Evolutionary conservation across 495 filamentous ascomycete genomes (phyloP).

Genomic region (Astrothelium macrocarpum): DNA sequence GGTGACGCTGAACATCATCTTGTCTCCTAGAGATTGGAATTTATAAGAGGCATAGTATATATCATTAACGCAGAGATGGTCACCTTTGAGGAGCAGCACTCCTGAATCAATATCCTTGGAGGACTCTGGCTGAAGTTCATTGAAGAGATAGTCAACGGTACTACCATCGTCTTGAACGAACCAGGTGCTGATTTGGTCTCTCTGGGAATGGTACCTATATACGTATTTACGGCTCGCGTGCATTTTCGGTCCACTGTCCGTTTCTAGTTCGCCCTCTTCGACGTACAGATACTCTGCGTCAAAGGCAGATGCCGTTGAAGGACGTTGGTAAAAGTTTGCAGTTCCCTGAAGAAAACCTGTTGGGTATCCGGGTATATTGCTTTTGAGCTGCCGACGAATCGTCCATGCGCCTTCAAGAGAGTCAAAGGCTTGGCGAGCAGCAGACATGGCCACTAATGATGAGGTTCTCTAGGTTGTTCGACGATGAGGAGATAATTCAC

Average conservation of each 20-base stretch:
- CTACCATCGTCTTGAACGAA: conserved; percentile 46
- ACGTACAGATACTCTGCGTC: conserved; percentile 55
- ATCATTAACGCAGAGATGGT: conserved; percentile 58
- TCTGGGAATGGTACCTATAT: conserved; percentile 48
- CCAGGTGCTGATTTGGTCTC: conserved; percentile 55
- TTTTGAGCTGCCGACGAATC: conserved; percentile 42
- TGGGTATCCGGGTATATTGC: conserved; percentile 42
- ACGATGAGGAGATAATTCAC: not conserved
- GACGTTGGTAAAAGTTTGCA: conserved; percentile 52
- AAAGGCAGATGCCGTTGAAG: conserved; percentile 19
- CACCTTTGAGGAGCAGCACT: conserved; percentile 47
- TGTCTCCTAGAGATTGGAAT: conserved; percentile 41
- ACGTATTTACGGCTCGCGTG: conserved; percentile 35
- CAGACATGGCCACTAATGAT: not conserved
- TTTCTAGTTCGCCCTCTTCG: conserved; percentile 52
- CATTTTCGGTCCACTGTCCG: conserved; percentile 29
- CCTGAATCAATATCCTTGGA: conserved; percentile 8
- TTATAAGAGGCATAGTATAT: conserved; percentile 54
- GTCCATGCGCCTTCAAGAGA: conserved; percentile 42
- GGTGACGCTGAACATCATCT: conserved; percentile 40
- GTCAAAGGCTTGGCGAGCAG: conserved; percentile 13
- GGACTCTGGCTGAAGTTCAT: conserved; percentile 33
- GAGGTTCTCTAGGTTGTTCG: too few species aligned
- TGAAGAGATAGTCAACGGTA: conserved; percentile 58
- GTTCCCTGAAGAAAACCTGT: conserved; percentile 53